Evolutionary conservation across 2,329 filamentous ascomycete genomes (phyloP).

Genomic region (Fusarium siculi): DNA sequence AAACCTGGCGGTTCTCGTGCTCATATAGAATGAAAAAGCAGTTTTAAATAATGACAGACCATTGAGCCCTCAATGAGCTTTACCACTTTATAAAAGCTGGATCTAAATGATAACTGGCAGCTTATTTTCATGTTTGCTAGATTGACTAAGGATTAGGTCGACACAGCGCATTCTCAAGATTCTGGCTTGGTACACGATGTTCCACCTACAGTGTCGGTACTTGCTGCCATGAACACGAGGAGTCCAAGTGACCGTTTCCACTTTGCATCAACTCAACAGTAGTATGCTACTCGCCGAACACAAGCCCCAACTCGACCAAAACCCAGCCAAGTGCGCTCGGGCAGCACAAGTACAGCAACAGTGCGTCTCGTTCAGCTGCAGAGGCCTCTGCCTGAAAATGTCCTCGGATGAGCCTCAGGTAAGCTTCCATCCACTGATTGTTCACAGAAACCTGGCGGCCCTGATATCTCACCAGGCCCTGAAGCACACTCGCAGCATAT

Average conservation of each 20-base stretch:
- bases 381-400: not conserved
- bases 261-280: not conserved
- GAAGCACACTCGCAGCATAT: not conserved
- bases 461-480: not conserved
- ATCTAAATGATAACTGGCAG: not conserved
- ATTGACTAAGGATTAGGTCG: not conserved
- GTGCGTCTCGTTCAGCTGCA: not conserved
- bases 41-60: not conserved
- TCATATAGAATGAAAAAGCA: accelerated
- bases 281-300: not conserved
- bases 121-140: not conserved
- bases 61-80: accelerated
- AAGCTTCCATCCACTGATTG: not conserved
- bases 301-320: not conserved
- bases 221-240: not conserved
- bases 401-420: not conserved
- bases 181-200: not conserved
- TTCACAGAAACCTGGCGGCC: not conserved
- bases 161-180: not conserved
- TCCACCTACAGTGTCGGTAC: not conserved
- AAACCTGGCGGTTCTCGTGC: too few relatives aligned
- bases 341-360: not conserved
- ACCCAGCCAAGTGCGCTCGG: not conserved
- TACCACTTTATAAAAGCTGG: not conserved
- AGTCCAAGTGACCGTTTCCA: not conserved